Evolutionary conservation across 768 basidiomycete genomes (phyloP), one percentile per base, ranked within the genome.

Genomic region (Pisolithus marmoratus): DNA sequence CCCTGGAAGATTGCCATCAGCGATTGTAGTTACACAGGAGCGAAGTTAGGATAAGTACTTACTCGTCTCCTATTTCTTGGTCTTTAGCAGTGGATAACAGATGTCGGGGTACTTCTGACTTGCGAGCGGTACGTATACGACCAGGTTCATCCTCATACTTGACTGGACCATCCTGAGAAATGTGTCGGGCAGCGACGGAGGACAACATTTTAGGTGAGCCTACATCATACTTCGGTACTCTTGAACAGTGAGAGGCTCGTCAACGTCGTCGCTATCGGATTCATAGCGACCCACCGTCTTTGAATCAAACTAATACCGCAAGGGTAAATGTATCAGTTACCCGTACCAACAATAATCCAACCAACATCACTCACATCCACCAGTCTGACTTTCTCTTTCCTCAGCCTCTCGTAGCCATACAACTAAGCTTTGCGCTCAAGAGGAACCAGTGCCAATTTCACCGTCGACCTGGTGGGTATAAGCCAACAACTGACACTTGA

Each of bases 81-180:
- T 78, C 71, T 34, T 75, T 72, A n/a, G 69, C 53, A 31, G 72
- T 62, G 9, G 72, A 72, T 5, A 80, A 62, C 8, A 89, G 70
- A 53, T 87, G 71, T 34, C 87, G 77, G 38, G 91, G 90, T 1
- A 93, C 78, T 60, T 93, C 87, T 12, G 90, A 92, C 11, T 78
- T 78, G 47, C 74, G 77, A 17, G 78, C 81, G 1, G 79, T 87
- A 53, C 89, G 74, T 37, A 81, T 58, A 19, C 91, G 82, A 31
- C 90, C 90, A 61, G 89, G 90, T 61, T 93, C 90, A 56, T 94
- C 91, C 63, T 86, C 82, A 54, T 91, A 92, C 64, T 93, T 75
- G 29, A 91, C 70, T 11, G 89, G 88, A 58, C 92, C n/a, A n/a
- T 82, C 76, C 83, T 89, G 17, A 8, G 14, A 27, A 44, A 44